These are phyloP conservation scores for Septoria linicola DNA, from an alignment of 2,329 filamentous ascomycete species.

Conservation along the genomic window DNA sequence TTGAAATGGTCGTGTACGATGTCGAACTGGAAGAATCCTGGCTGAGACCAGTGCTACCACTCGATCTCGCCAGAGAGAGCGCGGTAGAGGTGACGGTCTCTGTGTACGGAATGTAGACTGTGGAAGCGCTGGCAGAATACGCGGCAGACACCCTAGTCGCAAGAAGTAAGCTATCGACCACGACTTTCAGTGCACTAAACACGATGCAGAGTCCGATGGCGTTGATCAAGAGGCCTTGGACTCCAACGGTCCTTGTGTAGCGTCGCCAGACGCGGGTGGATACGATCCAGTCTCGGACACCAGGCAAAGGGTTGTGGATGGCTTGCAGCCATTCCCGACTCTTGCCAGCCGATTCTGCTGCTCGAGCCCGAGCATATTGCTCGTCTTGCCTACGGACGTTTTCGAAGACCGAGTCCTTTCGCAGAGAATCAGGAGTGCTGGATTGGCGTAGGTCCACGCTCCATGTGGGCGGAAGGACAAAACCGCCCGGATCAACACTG, in stretches of 20 bases:
- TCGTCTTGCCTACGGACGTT: neutral
- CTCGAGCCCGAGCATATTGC: neutral
- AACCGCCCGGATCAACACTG: neutral
- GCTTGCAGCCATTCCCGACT: neutral
- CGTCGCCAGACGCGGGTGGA: slow-evolving; percentile 15
- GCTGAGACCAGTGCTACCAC: slow-evolving; percentile 4
- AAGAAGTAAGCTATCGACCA: slow-evolving; percentile 35
- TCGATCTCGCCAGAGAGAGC: slow-evolving; percentile 10
- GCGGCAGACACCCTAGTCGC: slow-evolving; percentile 31
- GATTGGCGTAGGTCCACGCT: neutral
- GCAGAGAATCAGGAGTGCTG: neutral
- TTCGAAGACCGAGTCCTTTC: slow-evolving; percentile 6
- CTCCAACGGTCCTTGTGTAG: neutral
- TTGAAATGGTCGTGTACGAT: slow-evolving; percentile 16
- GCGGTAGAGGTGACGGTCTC: slow-evolving; percentile 25
- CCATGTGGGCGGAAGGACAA: neutral
- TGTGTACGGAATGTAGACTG: slow-evolving; percentile 33
- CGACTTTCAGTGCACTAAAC: slow-evolving; percentile 25
- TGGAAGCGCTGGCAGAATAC: slow-evolving; percentile 27
- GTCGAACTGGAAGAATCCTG: slow-evolving; percentile 8
- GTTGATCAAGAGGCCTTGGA: neutral
- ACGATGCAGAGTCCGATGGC: slow-evolving; percentile 27
- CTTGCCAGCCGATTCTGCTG: neutral
- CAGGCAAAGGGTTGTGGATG: neutral
- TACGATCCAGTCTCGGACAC: neutral